These are phyloP conservation scores for Cokeromyces recurvatus DNA, from an alignment of 371 early-diverging fungal genomes.

Conservation along the genomic window DNA sequence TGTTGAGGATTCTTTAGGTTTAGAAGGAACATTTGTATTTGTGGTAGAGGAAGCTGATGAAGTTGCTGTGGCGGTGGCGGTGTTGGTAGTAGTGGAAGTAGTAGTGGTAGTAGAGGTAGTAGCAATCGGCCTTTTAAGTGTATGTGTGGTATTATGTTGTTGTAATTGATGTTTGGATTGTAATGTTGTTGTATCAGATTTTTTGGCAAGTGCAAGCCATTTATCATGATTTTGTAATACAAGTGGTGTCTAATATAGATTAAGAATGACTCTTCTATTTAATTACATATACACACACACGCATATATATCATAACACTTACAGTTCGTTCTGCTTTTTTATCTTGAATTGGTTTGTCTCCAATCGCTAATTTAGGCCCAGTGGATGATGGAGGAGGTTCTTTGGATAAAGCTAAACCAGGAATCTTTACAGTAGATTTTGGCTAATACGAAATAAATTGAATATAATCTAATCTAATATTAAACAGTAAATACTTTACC, in stretches of 20 bases:
- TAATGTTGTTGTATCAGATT: too few relatives aligned
- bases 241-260: conserved; percentile 8
- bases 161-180: neutral
- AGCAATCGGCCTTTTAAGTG: too few relatives aligned
- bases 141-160: neutral
- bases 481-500: too few relatives aligned
- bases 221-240: conserved; percentile 24
- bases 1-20: conserved; percentile 1
- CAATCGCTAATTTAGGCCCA: neutral
- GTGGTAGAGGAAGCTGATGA: too few relatives aligned
- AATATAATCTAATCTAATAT: too few relatives aligned
- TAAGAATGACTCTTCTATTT: too few relatives aligned
- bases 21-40: neutral
- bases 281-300: too few relatives aligned
- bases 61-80: neutral
- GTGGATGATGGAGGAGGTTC: conserved; percentile 3
- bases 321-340: too few relatives aligned
- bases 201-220: conserved; percentile 26
- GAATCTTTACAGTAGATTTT: neutral
- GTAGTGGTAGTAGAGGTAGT: too few relatives aligned
- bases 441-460: too few relatives aligned
- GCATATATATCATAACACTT: too few relatives aligned
- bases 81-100: neutral
- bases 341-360: conserved; percentile 8
- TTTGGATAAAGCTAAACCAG: conserved; percentile 4